Base-by-base conservation (phyloP, 768 basidiomycete species). In the Termitomyces eurrhizus region DNA sequence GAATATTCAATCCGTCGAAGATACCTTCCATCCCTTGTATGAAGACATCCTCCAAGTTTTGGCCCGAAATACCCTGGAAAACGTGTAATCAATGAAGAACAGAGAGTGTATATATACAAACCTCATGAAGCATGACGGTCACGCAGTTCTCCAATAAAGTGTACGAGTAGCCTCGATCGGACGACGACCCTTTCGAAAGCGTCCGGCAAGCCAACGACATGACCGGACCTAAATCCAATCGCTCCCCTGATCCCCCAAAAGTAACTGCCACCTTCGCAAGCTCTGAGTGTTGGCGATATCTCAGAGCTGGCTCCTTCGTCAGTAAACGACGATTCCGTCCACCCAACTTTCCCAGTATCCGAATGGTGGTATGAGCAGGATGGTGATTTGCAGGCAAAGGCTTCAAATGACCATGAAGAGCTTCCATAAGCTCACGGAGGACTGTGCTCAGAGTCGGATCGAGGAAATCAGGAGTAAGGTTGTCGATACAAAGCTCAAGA, bases 401-500 rank as follows among this genome's bases (percentile, higher is more conserved):
- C 68, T 90, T 93, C 52, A 99, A 78, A 67, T 95, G 90, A 65
- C 85, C 88, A 73, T 96, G 93, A 26, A 99, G 80, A 0, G 95
- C 96, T 63, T 91, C 90, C 92, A 95, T 98, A 59, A 99, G 78
- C 63, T 98, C 94, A 51, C 94, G 83, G 46, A 97, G 80, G 48
- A 98, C 95, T 0, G 92, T 93, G 63, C 87, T 92, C 64, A 98
- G 84, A 2, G 94, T 95, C 3, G 97, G 97, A 68, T 98, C 96
- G 33, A 99, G 82, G 78, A 98, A 98, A 74, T 98, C 97, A 2
- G 94, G 93, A 0, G 94, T 97, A 32, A 99, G 83, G 70, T 98
- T 99, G 77, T 99, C 97, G 68, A 98, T 96, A 75, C 96, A 98
- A n/a, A 99, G 81, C 73, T 99, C 97, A 60, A 99, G 83, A 0